Percentiles rank a stretch among this genome's conserved stretches.
phyloP scores from a whole-genome alignment of 768 basidiomycete species.

The Lepiota venenata region DNA sequence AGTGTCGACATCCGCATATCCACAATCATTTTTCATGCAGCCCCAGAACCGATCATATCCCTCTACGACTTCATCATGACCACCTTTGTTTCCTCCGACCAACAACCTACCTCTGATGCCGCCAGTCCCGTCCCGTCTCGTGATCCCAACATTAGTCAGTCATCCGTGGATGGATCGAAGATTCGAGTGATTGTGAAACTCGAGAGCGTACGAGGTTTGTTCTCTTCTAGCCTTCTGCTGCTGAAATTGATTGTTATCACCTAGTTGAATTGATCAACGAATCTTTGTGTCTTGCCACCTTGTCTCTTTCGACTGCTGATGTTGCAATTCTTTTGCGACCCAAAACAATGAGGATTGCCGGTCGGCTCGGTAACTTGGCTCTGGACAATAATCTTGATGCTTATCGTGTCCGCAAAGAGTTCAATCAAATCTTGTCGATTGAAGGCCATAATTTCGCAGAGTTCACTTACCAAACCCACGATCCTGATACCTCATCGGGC shows the following conservation, averaged over 20 bases:
- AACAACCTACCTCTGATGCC: background rate
- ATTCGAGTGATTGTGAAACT: conserved; percentile 82
- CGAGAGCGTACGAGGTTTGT: conserved; percentile 75
- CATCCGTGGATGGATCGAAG: conserved; percentile 31
- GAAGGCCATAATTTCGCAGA: conserved; percentile 94
- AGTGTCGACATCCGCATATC: conserved; percentile 84
- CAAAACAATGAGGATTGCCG: conserved; percentile 73
- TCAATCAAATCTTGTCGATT: conserved; percentile 87
- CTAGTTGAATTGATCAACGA: conserved; percentile 79
- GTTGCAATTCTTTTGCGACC: conserved; percentile 72
- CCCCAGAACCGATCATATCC: conserved; percentile 86
- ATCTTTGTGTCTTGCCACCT: conserved; percentile 68
- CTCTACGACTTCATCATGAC: conserved; percentile 98
- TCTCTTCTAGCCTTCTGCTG: background rate
- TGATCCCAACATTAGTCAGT: background rate
- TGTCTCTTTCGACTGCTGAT: conserved; percentile 88
- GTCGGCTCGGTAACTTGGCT: conserved; percentile 79
- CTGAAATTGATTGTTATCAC: background rate
- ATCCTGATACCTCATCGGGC: conserved; percentile 65
- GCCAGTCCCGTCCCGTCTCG: background rate
- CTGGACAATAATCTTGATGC: conserved; percentile 69
- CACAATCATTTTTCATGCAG: conserved; percentile 84
- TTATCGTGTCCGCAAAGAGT: conserved; percentile 53
- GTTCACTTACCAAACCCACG: conserved; percentile 90
- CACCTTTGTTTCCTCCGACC: conserved; percentile 69